phyloP scores from a whole-genome alignment of 169 alveolate genomes.

The Hammondia hammondi region DNA sequence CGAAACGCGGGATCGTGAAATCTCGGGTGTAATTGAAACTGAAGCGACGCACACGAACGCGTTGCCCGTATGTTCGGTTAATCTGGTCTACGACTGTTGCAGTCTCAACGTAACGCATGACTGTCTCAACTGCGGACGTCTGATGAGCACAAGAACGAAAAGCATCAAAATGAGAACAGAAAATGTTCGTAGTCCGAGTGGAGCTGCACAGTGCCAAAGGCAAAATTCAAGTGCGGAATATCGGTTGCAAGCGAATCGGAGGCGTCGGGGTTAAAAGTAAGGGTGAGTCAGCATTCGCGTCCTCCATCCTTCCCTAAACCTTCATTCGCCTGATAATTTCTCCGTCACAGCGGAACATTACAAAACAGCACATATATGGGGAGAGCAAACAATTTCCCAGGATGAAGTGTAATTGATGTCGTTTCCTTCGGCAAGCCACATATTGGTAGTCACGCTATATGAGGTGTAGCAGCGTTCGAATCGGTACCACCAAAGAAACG shows the following conservation, averaged over 20 bases:
- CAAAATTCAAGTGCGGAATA: neutral
- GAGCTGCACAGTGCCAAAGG: neutral
- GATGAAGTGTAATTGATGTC: too few relatives aligned
- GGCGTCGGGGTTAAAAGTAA: neutral
- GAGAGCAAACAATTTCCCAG: too few relatives aligned
- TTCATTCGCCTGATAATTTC: too few relatives aligned
- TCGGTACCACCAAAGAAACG: too few relatives aligned
- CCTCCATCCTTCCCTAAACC: too few relatives aligned
- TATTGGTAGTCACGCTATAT: neutral
- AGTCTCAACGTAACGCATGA: conserved; percentile 52
- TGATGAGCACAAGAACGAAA: neutral
- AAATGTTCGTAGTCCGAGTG: neutral
- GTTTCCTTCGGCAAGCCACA: neutral
- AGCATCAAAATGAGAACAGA: neutral
- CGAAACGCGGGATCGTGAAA: conserved; percentile 23
- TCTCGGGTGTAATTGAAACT: conserved; percentile 25
- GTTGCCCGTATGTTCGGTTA: conserved; percentile 46
- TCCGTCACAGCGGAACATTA: too few relatives aligned
- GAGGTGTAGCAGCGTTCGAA: neutral
- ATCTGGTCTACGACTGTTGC: conserved; percentile 47
- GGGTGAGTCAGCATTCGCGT: too few relatives aligned
- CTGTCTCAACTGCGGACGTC: conserved; percentile 61
- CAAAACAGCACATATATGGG: too few relatives aligned
- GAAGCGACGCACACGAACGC: conserved; percentile 54
- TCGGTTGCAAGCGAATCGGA: neutral